Evolutionary conservation across 2,329 filamentous ascomycete species (phyloP).

Genomic region (Aspergillus persii): DNA sequence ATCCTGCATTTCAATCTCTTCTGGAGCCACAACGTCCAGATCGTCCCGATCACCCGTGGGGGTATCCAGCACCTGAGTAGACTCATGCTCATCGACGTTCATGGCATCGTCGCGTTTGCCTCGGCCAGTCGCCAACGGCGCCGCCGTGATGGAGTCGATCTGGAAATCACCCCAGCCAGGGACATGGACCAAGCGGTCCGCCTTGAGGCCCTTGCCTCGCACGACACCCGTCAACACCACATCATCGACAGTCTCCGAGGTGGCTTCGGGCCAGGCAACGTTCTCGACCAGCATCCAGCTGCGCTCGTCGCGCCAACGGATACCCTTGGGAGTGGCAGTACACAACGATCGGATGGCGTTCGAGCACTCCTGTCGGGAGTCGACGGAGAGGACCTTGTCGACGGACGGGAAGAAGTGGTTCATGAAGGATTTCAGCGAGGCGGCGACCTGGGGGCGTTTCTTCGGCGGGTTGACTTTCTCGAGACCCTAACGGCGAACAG

Average conservation of each 20-base stretch:
- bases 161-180: slow-evolving; percentile 95
- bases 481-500: slow-evolving; percentile 49
- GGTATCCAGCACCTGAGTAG: slow-evolving; percentile 58
- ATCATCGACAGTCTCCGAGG: slow-evolving; percentile 45
- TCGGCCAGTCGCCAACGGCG: slow-evolving; percentile 61
- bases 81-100: slow-evolving; percentile 60
- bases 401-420: slow-evolving; percentile 91
- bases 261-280: slow-evolving; percentile 65
- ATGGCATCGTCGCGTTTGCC: slow-evolving; percentile 61
- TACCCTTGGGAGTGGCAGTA: slow-evolving; percentile 85
- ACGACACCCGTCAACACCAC: slow-evolving; percentile 81
- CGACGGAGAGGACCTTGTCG: slow-evolving; percentile 85
- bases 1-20: slow-evolving; percentile 77
- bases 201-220: slow-evolving; percentile 80
- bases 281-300: slow-evolving; percentile 94
- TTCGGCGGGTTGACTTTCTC: slow-evolving; percentile 77
- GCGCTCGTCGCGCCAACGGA: slow-evolving; percentile 92
- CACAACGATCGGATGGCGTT: slow-evolving; percentile 90
- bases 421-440: slow-evolving; percentile 87
- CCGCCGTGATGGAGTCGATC: slow-evolving; percentile 81
- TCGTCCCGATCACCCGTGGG: slow-evolving; percentile 81
- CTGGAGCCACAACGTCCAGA: slow-evolving; percentile 77
- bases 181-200: slow-evolving; percentile 83
- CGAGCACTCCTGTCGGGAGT: slow-evolving; percentile 83
- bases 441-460: slow-evolving; percentile 69